Conservation (phyloP, 1,284 basidiomycete species). For the Ganoderma lucidum region DNA sequence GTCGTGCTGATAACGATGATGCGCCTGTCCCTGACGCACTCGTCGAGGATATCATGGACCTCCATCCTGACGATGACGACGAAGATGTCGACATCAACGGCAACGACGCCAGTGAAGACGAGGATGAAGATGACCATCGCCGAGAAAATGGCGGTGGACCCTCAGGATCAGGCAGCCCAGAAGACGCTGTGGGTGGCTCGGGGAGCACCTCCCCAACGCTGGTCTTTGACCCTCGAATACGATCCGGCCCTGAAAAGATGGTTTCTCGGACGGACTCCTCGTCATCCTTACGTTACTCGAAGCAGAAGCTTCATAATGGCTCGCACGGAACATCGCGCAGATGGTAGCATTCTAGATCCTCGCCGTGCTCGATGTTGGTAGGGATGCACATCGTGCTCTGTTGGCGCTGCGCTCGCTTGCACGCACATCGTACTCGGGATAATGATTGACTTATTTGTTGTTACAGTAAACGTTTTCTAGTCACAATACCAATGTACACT, state of each 20-base stretch:
- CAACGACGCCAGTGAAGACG: conserved; percentile 3
- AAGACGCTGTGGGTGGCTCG: conserved; percentile 18
- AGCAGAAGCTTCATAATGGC: conserved; percentile 5
- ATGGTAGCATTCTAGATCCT: conserved; percentile 4
- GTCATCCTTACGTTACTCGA: not conserved
- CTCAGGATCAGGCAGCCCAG: conserved; percentile 28
- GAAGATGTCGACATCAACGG: conserved; percentile 25
- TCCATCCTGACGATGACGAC: conserved; percentile 25
- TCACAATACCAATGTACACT: conserved; percentile 16
- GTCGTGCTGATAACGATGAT: conserved; percentile 27
- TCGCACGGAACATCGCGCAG: not conserved
- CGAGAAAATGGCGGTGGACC: conserved; percentile 14
- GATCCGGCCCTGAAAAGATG: conserved; percentile 13
- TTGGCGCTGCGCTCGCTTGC: conserved; percentile 1
- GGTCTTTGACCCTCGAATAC: conserved; percentile 23
- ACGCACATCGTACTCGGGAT: not conserved
- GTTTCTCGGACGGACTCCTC: not conserved
- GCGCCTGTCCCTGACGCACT: conserved; percentile 18
- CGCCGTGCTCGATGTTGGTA: not conserved
- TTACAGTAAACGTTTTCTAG: conserved; percentile 10
- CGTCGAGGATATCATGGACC: conserved; percentile 32
- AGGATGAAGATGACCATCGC: conserved; percentile 4
- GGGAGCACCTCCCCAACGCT: conserved; percentile 27
- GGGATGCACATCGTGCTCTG: not conserved
- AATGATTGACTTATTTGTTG: conserved; percentile 18